Evolutionary conservation across 2,329 filamentous ascomycete genomes (phyloP).

Genomic region (Pseudocercospora fuligena): DNA sequence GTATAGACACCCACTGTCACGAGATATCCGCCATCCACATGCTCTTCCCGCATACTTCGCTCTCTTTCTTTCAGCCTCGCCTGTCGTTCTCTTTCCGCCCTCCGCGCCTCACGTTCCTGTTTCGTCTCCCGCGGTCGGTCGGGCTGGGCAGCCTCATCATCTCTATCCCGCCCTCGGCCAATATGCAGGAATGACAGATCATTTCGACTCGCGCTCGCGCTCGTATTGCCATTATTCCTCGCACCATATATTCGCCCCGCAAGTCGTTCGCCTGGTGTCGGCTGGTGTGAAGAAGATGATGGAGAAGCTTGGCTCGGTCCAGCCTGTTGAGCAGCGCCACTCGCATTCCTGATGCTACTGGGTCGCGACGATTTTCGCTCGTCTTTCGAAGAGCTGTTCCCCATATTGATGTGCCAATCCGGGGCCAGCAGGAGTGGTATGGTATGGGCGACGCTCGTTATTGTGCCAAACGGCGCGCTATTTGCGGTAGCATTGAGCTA

Average conservation of each 20-base stretch:
- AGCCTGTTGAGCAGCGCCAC: constrained; percentile 34
- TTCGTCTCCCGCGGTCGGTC: constrained; percentile 80
- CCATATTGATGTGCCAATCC: constrained; percentile 42
- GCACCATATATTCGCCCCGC: constrained; percentile 49
- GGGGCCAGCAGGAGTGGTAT: neutral
- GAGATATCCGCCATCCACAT: constrained; percentile 91
- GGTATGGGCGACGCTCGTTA: neutral
- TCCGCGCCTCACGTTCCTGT: constrained; percentile 86
- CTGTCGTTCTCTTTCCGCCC: constrained; percentile 78
- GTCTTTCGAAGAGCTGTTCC: constrained; percentile 56
- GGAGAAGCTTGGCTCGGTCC: constrained; percentile 36
- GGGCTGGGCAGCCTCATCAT: constrained; percentile 49
- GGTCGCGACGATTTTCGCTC: constrained; percentile 45
- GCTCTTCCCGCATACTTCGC: constrained; percentile 85
- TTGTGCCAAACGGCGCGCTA: constrained; percentile 2
- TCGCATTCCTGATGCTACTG: constrained; percentile 38
- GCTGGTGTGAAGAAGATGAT: constrained; percentile 25
- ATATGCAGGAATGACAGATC: constrained; percentile 65
- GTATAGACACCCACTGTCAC: constrained; percentile 95
- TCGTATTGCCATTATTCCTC: constrained; percentile 45
- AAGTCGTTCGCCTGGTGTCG: constrained; percentile 34
- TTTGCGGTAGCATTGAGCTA: constrained; percentile 19
- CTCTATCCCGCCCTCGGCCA: constrained; percentile 55
- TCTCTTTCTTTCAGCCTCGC: constrained; percentile 82
- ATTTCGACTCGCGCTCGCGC: constrained; percentile 57